Evolutionary conservation across 352 stramenopile species (phyloP), one percentile per base, ranked within the genome.

Genomic region (Phytophthora litchii): DNA sequence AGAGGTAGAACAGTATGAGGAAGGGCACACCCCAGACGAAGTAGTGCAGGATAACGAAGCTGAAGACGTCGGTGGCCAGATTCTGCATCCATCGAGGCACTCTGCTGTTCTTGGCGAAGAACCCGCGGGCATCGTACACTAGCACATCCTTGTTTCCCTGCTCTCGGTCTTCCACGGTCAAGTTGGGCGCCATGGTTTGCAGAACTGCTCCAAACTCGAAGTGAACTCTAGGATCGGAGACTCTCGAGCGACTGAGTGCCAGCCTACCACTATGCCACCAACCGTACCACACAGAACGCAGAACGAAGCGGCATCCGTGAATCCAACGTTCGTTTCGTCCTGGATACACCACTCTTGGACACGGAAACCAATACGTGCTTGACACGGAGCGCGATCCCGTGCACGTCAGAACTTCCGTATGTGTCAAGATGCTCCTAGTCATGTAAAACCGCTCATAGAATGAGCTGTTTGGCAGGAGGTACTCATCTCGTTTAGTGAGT

Each of bases 41-140:
- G 56, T 86, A 86, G 63, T 86, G 76, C 40, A 78, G 64, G 19
- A 60, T 65, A 14, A 76, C 53, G 46, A 81, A 79, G 37, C 60
- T 57, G 41, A 73, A 81, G 13, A 65, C 6, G 47, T 81, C 70
- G 6, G 57, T 57, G 40, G 72, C 29, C 9, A 64, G 34, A 14
- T 41, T 55, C 37, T 72, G 70, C 27, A 75, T 29, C 67, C 62
- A 74, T 19, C 19, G 38, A 3, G 73, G 70, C 14, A 79, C 70
- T 38, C 51, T 41, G 27, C 54, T 64, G 43, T 67, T 25, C 27
- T 57, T 16, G 4, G 21, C 41, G 43, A 79, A 82, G 59, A 64
- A 79, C 20, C 46, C 48, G 7, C 63, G 73, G 4, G 73, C 62
- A 14, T 64, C 54, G 34, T 79, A 74, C 43, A 67, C 64, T 37